These are phyloP conservation scores for Yarrowia sp. DNA, from an alignment of 805 yeast genomes.

Conservation along the genomic window DNA sequence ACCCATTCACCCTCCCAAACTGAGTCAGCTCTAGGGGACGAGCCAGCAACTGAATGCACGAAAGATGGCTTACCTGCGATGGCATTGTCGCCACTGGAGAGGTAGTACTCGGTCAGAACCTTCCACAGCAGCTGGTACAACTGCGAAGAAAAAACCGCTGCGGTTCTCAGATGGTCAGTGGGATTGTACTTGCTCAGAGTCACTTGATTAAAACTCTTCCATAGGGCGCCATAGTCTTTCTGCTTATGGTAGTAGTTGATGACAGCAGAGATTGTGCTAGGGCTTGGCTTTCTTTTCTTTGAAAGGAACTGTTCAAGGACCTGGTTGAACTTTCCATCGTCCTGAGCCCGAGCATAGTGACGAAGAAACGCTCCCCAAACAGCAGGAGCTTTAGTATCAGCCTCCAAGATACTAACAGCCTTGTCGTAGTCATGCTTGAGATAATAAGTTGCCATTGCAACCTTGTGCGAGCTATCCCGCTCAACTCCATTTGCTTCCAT, in stretches of 20 bases:
- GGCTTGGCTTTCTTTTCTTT: neutral
- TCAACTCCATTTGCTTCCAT: neutral
- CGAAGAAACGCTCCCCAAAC: slow-evolving; percentile 17
- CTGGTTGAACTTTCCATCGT: neutral
- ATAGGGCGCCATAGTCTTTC: neutral
- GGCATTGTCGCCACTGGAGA: neutral
- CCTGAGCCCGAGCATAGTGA: neutral
- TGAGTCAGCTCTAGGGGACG: neutral
- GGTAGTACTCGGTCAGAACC: neutral
- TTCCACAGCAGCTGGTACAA: slow-evolving; percentile 4
- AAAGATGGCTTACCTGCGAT: neutral
- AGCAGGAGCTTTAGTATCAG: neutral
- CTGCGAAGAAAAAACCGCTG: neutral
- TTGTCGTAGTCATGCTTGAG: neutral
- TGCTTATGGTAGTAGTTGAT: slow-evolving; percentile 9
- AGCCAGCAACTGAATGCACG: neutral
- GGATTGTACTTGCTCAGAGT: neutral
- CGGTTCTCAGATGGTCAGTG: neutral
- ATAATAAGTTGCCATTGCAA: neutral
- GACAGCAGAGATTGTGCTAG: slow-evolving; percentile 5
- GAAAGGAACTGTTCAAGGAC: neutral
- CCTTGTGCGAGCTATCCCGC: neutral
- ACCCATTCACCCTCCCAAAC: neutral
- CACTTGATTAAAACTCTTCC: neutral
- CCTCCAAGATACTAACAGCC: neutral